Evolutionary conservation across 441 rosid species (phyloP).

Genomic region (Erodium texanum): DNA sequence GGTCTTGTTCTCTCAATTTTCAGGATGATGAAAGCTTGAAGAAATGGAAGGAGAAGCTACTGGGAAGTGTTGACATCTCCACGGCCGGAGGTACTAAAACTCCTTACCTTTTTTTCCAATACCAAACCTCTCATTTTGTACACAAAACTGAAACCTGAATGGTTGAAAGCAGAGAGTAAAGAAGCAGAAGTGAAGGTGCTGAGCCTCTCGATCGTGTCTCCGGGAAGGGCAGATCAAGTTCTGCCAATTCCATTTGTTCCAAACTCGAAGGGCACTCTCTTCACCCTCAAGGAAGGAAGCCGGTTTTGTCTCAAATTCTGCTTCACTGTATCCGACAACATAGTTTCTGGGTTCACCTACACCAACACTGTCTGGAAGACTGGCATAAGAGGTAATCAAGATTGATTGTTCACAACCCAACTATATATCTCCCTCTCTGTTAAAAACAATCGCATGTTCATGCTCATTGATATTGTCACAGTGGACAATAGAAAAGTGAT

Average conservation of each 20-base stretch:
- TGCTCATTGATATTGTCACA: too few relatives aligned
- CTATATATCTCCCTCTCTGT: too few relatives aligned
- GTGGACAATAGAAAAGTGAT: background rate
- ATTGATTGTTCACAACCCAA: too few relatives aligned
- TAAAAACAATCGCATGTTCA: too few relatives aligned
- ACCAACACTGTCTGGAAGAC: constrained; percentile 49
- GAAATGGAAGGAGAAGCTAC: background rate
- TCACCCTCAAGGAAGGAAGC: constrained; percentile 37
- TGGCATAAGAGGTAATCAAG: constrained; percentile 41
- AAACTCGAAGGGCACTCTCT: constrained; percentile 28
- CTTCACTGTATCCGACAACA: constrained; percentile 36
- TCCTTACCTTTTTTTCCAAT: too few relatives aligned
- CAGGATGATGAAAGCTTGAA: background rate
- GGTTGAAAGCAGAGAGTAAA: constrained; percentile 16
- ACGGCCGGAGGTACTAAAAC: background rate
- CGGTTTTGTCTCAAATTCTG: constrained; percentile 34
- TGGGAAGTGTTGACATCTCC: background rate
- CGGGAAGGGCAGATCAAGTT: constrained; percentile 32
- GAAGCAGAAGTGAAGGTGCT: constrained; percentile 24
- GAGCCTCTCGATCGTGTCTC: constrained; percentile 27
- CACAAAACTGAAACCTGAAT: too few relatives aligned
- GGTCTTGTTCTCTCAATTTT: background rate
- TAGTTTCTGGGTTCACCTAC: constrained; percentile 39
- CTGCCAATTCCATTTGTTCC: constrained; percentile 28
- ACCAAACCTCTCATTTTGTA: too few relatives aligned